A percentile compares a stretch with the other conserved stretches of the same genome.
Conservation (phyloP, 805 yeast genomes). For the Wickerhamomyces chaumierensis region DNA sequence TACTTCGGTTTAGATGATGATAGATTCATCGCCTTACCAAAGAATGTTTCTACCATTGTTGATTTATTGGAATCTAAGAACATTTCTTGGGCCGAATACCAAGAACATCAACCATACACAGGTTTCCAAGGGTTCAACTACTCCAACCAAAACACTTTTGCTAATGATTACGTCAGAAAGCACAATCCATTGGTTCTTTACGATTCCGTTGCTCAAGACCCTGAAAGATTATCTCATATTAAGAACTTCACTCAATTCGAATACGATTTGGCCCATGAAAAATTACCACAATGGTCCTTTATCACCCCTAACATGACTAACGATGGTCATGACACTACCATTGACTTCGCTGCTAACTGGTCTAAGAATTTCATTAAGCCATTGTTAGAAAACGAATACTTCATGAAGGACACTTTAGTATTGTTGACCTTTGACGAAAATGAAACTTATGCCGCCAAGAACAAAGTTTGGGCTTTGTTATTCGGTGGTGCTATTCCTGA, state of each 20-base stretch:
- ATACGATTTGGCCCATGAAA: conserved; percentile 26
- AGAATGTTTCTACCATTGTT: conserved; percentile 34
- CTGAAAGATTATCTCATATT: conserved; percentile 30
- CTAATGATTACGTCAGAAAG: conserved; percentile 40
- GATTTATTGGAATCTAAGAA: conserved; percentile 29
- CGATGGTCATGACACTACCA: conserved; percentile 40
- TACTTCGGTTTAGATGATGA: conserved; percentile 37
- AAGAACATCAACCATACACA: conserved; percentile 41
- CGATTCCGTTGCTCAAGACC: conserved; percentile 26
- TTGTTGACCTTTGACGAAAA: conserved; percentile 41
- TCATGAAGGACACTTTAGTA: conserved; percentile 32
- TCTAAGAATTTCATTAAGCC: conserved; percentile 32
- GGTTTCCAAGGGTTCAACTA: conserved; percentile 39
- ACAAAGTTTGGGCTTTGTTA: conserved; percentile 33
- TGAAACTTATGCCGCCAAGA: conserved; percentile 30
- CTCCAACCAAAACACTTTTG: conserved; percentile 28
- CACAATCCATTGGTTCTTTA: conserved; percentile 37
- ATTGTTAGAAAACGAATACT: conserved; percentile 31
- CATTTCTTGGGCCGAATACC: conserved; percentile 44
- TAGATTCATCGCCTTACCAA: conserved; percentile 31
- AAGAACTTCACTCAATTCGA: conserved; percentile 36
- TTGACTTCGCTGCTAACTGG: conserved; percentile 37
- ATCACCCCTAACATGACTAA: conserved; percentile 44
- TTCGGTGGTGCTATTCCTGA: conserved; percentile 38
- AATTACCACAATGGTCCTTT: conserved; percentile 40